Base-by-base conservation (phyloP, 805 yeast species). In the Hanseniaspora clermontiae region DNA sequence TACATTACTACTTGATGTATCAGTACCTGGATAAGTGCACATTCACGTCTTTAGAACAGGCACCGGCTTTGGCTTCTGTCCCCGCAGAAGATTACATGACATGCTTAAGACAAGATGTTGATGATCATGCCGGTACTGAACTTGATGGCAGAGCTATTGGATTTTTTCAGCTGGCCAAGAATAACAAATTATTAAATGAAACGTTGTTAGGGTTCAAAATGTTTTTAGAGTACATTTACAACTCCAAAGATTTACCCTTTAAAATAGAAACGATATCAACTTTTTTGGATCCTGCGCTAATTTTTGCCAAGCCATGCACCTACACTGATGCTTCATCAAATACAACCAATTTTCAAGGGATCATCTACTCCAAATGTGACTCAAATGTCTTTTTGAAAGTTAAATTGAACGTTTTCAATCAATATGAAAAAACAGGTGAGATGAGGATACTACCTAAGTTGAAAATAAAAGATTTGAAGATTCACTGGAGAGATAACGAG, bases 401-500 rank as follows among this genome's bases (percentile, higher is more conserved):
- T 69, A 43, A 55, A 57, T 15, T 61, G 61, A 40, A 61, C 71
- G 56, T 63, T 71, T 11, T 65, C 68, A 7, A 61, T 66, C n/a
- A 60, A 61, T 34, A 58, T 66, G 12, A 65, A 68, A 12, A 65
- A 61, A 51, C 65, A 71, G 64, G 60, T 49, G 20, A 43, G 52
- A 17, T 49, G 17, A 43, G 51, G 39, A 12, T 49, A 5, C 56
- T 58, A 2, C 58, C 60, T 19, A 70, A 69, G 54, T 59, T 73
- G 36, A 69, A 70, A 49, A 61, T 73, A 8, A 65, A 67, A 10
- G 70, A 68, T 47, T 60, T 73, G 39, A 73, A 73, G 58, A 58
- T 73, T 19, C 76, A 73, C 61, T 72, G 73, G 70, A 62, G 76
- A 51, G 61, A 68, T n/a, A 76, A 73, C 59, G 66, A 66, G 52